A percentile compares a stretch with the other conserved stretches of the same genome.
Conservation (phyloP, 352 stramenopile genomes). For the Blastocystis sp. region DNA sequence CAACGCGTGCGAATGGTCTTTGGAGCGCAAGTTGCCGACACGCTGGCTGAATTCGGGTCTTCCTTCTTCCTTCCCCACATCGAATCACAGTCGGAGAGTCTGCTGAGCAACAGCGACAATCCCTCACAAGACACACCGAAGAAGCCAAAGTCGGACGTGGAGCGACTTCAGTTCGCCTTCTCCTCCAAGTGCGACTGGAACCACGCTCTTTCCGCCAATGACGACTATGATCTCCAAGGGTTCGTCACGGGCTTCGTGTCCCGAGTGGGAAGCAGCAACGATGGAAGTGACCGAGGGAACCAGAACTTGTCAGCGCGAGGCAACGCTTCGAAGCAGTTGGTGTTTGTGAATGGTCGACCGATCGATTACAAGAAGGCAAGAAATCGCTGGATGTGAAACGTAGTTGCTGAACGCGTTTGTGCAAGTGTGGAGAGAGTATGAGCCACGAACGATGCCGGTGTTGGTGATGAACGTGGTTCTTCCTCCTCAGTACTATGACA, state of each 20-base stretch:
- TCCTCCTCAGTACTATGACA: slow-evolving; percentile 76
- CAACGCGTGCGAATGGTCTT: neutral
- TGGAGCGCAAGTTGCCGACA: neutral
- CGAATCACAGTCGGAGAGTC: slow-evolving; percentile 1
- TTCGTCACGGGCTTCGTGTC: slow-evolving; percentile 21
- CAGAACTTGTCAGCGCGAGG: slow-evolving; percentile 65
- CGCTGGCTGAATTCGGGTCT: slow-evolving; percentile 21
- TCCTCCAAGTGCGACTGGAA: slow-evolving; percentile 20
- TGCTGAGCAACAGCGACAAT: neutral
- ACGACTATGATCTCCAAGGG: neutral
- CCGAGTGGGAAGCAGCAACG: slow-evolving; percentile 9
- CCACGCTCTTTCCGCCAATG: neutral
- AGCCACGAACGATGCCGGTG: slow-evolving; percentile 81
- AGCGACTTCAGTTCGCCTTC: slow-evolving; percentile 1
- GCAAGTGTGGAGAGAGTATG: slow-evolving; percentile 77
- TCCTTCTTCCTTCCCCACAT: slow-evolving; percentile 1
- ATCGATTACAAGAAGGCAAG: slow-evolving; percentile 61
- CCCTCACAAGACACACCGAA: neutral
- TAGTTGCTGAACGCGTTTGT: slow-evolving; percentile 54
- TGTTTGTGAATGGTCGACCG: slow-evolving; percentile 82
- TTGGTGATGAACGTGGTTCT: slow-evolving; percentile 80
- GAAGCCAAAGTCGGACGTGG: neutral
- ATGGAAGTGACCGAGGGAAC: slow-evolving; percentile 14
- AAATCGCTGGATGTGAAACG: neutral
- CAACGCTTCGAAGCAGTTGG: slow-evolving; percentile 75